Evolutionary conservation across 2,329 filamentous ascomycete species (phyloP).

Genomic region (Trichoderma sp.): DNA sequence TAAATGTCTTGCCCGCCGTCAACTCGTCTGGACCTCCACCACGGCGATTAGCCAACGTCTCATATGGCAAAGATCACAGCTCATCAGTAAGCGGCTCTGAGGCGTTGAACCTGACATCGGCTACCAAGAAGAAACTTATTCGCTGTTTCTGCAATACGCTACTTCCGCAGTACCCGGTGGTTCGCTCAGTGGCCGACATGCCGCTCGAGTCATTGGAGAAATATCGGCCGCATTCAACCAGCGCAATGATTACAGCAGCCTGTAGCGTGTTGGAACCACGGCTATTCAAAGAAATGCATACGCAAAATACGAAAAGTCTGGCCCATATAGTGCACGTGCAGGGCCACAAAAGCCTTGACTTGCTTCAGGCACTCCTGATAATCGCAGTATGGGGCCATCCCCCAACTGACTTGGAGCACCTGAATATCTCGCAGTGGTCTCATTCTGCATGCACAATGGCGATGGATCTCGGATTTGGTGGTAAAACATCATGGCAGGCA

Average conservation of each 20-base stretch:
- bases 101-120: not conserved
- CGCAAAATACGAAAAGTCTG: not conserved
- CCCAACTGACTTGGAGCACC: not conserved
- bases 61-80: not conserved
- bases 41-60: not conserved
- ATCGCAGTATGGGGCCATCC: not conserved
- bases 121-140: not conserved
- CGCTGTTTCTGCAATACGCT: not conserved
- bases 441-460: not conserved
- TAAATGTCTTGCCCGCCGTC: not conserved
- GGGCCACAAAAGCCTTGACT: not conserved
- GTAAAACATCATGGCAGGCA: not conserved
- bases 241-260: not conserved
- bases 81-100: not conserved
- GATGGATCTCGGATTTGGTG: not conserved
- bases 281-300: not conserved
- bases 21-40: not conserved
- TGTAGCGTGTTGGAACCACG: not conserved
- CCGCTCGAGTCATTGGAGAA: not conserved
- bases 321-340: not conserved
- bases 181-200: not conserved
- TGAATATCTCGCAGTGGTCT: not conserved
- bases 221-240: not conserved
- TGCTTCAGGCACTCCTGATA: not conserved
- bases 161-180: not conserved